phyloP scores from a whole-genome alignment of 352 stramenopile species.

The Globisporangium abappressorium region DNA sequence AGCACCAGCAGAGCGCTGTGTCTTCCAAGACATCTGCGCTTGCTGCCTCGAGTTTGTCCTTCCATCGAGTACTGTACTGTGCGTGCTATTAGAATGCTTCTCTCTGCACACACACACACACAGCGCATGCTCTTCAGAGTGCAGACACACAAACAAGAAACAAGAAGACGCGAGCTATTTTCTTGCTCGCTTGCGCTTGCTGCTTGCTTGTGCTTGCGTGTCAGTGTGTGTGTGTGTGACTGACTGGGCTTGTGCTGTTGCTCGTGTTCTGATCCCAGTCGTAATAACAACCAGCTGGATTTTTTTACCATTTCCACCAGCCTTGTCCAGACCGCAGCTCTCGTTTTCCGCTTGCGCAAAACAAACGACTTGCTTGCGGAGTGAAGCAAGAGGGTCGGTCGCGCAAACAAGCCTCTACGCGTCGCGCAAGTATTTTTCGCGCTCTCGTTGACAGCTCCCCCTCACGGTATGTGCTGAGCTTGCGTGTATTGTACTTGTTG shows the following conservation, averaged over 20 bases:
- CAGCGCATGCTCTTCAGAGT: background rate
- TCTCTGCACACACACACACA: background rate
- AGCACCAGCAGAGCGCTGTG: background rate
- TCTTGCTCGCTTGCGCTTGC: background rate
- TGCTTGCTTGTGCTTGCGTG: background rate
- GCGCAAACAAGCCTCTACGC: background rate
- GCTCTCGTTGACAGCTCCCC: background rate
- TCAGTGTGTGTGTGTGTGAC: background rate
- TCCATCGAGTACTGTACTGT: slow-evolving; percentile 1
- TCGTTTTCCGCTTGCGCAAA: slow-evolving; percentile 7
- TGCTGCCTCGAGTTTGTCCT: background rate
- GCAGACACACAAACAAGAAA: background rate
- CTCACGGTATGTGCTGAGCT: slow-evolving; percentile 4
- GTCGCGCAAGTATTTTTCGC: slow-evolving; percentile 2
- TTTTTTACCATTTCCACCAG: background rate
- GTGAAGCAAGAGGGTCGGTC: background rate
- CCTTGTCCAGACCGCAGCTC: slow-evolving; percentile 1
- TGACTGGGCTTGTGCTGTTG: background rate
- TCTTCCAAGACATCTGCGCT: background rate
- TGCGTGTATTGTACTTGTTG: background rate
- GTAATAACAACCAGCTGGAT: slow-evolving; percentile 8
- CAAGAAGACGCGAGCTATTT: background rate
- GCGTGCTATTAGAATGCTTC: background rate
- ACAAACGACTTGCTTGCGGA: background rate
- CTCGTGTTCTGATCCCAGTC: slow-evolving; percentile 9